Base-by-base conservation (phyloP, 345 rosid genomes). In the Melastoma malabathricum region DNA sequence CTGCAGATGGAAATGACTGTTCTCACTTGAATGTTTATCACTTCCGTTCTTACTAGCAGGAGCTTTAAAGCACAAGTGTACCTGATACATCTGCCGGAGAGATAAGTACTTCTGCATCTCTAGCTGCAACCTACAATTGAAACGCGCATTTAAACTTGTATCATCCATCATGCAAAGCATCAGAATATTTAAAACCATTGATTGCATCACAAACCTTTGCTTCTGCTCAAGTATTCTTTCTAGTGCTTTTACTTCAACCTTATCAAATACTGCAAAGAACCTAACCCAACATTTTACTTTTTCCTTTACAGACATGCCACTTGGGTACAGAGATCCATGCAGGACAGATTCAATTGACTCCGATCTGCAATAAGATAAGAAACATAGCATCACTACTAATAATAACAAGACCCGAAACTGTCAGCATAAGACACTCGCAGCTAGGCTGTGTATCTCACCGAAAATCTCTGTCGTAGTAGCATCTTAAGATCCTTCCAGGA, bases 401-500 rank as follows among this genome's bases (percentile, higher is more conserved):
- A 34, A 34, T 34, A 34, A 34, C 41, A 34, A 34, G 41, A 34
- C 41, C 9, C 12, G 12, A 34, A 34, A 34, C 12, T 34, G 41
- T 34, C 41, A 6, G 12, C 41, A 2, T 5, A 6, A 34, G 41
- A 34, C 41, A 34, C 41, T 34, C 41, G 12, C 12, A 0, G 41
- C 41, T 8, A 34, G 41, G 41, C 41, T 34, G 41, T 7, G 41
- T 34, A 9, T 52, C 72, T 55, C 72, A 80, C 98, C 93, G 77
- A 70, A 87, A 84, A 78, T 87, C 98, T 81, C 74, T 87, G 75
- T 87, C 98, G 69, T 80, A 92, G 58, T 80, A 75, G 62, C 98
- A 92, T 71, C 88, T 87, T 75, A 92, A 63, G 63, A 92, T 61
- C 81, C 76, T 92, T 69, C 90, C 96, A 65, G 97, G 98, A 70